Base-by-base conservation (phyloP, 164 flowering plant species). In the Magnolia changhungtana region DNA sequence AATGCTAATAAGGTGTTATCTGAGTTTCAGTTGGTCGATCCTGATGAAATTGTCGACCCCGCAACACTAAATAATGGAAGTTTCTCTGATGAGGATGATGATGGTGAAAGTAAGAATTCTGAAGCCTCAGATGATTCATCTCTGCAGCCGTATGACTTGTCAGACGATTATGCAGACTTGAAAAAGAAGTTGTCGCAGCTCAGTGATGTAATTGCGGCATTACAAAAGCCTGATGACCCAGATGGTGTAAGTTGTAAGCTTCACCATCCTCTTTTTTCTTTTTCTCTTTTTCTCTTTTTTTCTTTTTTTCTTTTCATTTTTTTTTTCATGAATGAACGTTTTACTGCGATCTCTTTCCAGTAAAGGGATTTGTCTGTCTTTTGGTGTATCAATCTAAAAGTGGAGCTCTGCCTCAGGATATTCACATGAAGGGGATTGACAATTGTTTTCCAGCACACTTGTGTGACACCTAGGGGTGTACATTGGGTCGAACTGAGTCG, bases 1-100 rank as follows among this genome's bases (percentile, higher is more conserved):
- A 67, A 18, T 75, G 72, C 66, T 73, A 72, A 67, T 45, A 88
- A 86, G 82, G 88, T 73, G 71, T 58, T 74, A 61, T 71, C 82
- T 8, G 84, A 77, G 67, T 79, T 68, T 74, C 85, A 75, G 76
- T 71, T 88, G 80, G 78, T 89, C 71, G 92, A 92, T 85, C 97
- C 96, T 50, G 95, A 90, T 87, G 98, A 93, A 80, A 82, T 93
- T 80, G 76, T 92, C 84, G 98, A 96, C 88, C 97, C 94, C 24
- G 92, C 90, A 45, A 67, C 82, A 2, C 77, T 93, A 67, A 83
- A 81, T 76, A 75, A 77, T 81, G 86, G 81, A 63, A 67, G 79
- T 2, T 71, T 65, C 58, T 84, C 85, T 76, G 91, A 84, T 73
- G 87, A 85, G 67, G 89, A 88, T 49, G 83, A 83, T 81, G 91